Evolutionary conservation across 495 filamentous ascomycete species (phyloP).

Genomic region (Aspergillus mulundensis): DNA sequence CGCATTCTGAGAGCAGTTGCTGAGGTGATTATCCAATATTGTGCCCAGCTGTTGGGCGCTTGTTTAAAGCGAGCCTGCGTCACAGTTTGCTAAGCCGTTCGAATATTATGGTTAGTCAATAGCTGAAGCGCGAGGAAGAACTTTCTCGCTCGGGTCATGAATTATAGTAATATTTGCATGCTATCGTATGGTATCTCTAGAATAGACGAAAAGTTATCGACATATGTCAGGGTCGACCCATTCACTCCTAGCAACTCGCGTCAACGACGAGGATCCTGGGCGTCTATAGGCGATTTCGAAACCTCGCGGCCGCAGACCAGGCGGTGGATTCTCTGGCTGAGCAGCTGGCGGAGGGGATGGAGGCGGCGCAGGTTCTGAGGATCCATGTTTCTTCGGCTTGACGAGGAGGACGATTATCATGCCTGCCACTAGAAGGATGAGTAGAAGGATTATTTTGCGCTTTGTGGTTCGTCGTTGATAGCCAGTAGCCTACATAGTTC

Average conservation of each 20-base stretch:
- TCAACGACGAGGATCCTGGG: slow-evolving; percentile 18
- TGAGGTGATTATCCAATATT: too few species aligned
- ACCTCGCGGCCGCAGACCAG: slow-evolving; percentile 5
- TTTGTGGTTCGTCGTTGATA: slow-evolving; percentile 88
- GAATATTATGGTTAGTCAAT: too few species aligned
- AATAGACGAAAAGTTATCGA: slow-evolving; percentile 22
- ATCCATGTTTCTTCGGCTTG: slow-evolving; percentile 64
- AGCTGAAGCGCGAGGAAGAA: background rate
- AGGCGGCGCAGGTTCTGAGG: slow-evolving; percentile 23
- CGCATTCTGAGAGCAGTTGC: background rate
- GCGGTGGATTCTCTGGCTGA: slow-evolving; percentile 12
- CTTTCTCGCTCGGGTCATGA: background rate
- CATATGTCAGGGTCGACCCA: slow-evolving; percentile 43
- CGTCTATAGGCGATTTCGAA: slow-evolving; percentile 11
- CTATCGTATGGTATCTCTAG: slow-evolving; percentile 18
- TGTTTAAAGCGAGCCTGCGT: too few species aligned
- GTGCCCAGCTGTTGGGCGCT: too few species aligned
- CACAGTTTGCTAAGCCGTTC: too few species aligned
- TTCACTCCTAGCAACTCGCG: slow-evolving; percentile 27
- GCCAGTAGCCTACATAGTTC: slow-evolving; percentile 54
- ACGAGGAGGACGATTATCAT: slow-evolving; percentile 81
- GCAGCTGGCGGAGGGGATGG: slow-evolving; percentile 6
- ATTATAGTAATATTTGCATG: slow-evolving; percentile 6
- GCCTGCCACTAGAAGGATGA: slow-evolving; percentile 77
- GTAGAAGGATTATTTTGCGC: slow-evolving; percentile 81